Percentiles rank a stretch among this genome's conserved stretches.
These are phyloP conservation scores for Fusarium chuoi DNA, from an alignment of 2,329 filamentous ascomycete species.

Conservation along the genomic window DNA sequence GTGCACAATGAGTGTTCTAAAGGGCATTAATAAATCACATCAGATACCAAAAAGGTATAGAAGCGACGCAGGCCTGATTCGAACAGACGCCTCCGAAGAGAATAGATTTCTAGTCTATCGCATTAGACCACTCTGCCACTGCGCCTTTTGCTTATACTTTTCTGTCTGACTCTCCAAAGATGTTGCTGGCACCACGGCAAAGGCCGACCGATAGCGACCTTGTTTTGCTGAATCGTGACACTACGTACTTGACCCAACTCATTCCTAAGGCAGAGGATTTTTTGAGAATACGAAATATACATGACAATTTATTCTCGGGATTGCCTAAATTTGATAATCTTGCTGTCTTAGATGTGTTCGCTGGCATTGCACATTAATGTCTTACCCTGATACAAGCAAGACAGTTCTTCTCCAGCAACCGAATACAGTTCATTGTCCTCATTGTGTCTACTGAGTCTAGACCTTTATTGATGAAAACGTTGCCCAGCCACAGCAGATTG, in stretches of 20 bases:
- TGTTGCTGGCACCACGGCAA: neutral
- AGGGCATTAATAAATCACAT: too few relatives aligned
- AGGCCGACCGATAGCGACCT: neutral
- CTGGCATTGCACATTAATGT: neutral
- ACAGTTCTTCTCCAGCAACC: constrained; percentile 2
- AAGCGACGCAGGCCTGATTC: constrained; percentile 39
- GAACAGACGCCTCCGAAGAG: constrained; percentile 29
- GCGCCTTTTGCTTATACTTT: neutral
- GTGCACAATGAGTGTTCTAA: accelerated
- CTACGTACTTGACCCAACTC: neutral
- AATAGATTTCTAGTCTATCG: constrained; percentile 32
- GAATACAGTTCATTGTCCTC: neutral
- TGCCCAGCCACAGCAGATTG: constrained; percentile 3
- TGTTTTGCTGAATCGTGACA: too few relatives aligned
- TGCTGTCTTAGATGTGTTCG: neutral
- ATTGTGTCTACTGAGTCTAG: neutral
- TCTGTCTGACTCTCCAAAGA: neutral
- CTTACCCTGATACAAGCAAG: neutral
- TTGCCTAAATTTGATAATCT: neutral
- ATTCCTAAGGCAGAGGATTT: neutral
- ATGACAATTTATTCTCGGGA: neutral
- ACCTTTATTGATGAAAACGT: neutral
- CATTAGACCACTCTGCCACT: constrained; percentile 33
- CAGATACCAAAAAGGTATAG: constrained; percentile 11
- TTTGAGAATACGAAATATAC: neutral